Evolutionary conservation across 257 asterid genomes (phyloP).

Genomic region (Fraxinus quadrangulata): DNA sequence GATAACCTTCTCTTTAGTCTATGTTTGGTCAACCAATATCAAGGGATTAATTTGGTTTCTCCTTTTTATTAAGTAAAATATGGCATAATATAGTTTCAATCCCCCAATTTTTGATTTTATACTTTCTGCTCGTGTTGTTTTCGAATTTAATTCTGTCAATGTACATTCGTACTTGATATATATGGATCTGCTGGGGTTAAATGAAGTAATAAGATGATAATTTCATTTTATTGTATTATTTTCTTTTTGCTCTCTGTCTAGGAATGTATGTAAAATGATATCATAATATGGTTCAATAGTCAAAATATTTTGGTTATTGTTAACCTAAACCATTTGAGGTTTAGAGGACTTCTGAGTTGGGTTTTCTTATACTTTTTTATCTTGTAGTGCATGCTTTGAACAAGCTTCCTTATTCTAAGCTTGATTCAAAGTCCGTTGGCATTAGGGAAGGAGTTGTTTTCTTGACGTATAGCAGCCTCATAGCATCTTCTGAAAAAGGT

Average conservation of each 20-base stretch:
- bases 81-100: not conserved
- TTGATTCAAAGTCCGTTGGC: slow-evolving; percentile 87
- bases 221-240: not conserved
- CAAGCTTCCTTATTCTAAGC: slow-evolving; percentile 93
- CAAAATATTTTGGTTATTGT: not conserved
- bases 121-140: slow-evolving; percentile 15
- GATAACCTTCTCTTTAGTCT: not conserved
- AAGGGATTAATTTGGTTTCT: not conserved
- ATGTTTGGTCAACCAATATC: not conserved
- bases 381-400: slow-evolving; percentile 67
- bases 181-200: not conserved
- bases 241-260: not conserved
- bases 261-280: not conserved
- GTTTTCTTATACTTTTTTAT: slow-evolving; percentile 16
- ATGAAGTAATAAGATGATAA: not conserved
- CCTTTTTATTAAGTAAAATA: not conserved
- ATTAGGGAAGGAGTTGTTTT: slow-evolving; percentile 88
- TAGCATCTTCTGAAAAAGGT: slow-evolving; percentile 97
- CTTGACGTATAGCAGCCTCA: slow-evolving; percentile 96
- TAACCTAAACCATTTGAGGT: slow-evolving; percentile 9
- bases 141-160: slow-evolving; percentile 17
- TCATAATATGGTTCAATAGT: not conserved
- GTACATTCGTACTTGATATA: slow-evolving; percentile 8
- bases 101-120: not conserved
- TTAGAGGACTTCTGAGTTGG: slow-evolving; percentile 23